Evolutionary conservation across 257 asterid genomes (phyloP).

Genomic region (Solanum corneliomulleri): DNA sequence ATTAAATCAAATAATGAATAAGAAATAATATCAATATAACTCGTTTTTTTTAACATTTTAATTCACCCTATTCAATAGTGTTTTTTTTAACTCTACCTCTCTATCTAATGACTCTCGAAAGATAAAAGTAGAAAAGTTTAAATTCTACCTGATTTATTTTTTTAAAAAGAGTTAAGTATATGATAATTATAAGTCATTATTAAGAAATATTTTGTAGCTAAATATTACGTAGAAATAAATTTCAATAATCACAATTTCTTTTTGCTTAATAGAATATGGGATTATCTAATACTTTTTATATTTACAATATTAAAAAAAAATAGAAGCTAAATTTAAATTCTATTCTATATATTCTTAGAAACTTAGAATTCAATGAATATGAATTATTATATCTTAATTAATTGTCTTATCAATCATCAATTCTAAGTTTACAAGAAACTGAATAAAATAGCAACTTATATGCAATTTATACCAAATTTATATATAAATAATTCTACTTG

Average conservation of each 20-base stretch:
- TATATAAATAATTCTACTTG: not conserved
- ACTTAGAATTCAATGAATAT: not conserved
- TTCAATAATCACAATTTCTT: rapidly evolving
- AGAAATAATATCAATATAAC: not conserved
- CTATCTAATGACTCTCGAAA: not conserved
- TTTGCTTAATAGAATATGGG: not conserved
- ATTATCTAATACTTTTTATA: not conserved
- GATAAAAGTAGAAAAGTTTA: too few relatives aligned
- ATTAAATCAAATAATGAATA: too few relatives aligned
- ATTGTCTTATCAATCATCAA: not conserved
- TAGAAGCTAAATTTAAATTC: not conserved
- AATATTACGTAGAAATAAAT: not conserved
- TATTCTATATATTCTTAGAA: not conserved
- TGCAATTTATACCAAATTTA: not conserved
- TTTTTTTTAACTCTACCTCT: not conserved
- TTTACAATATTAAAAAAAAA: too few relatives aligned
- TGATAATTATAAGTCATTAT: not conserved
- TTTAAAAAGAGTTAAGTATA: too few relatives aligned
- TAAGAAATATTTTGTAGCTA: not conserved
- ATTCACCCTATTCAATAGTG: not conserved
- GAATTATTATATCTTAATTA: not conserved
- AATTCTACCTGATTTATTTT: too few relatives aligned
- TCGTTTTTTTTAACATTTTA: not conserved
- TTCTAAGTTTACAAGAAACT: not conserved
- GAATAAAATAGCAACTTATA: not conserved